phyloP scores from a whole-genome alignment of 805 yeast genomes.

The Candida namnaoensis region DNA sequence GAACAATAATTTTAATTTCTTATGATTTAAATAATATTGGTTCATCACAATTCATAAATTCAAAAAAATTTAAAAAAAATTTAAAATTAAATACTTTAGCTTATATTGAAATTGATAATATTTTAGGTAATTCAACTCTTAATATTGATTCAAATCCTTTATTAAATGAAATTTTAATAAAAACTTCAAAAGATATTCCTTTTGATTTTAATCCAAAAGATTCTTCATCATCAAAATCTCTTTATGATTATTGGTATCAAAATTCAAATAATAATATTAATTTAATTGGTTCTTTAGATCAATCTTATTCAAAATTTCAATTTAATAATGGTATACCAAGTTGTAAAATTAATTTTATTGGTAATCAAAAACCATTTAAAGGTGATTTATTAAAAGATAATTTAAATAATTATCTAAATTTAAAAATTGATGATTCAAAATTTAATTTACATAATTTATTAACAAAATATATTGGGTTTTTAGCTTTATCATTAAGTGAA shows the following conservation, averaged over 20 bases:
- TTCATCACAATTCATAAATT: conserved; percentile 41
- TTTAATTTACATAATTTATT: conserved; percentile 44
- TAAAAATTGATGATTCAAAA: conserved; percentile 30
- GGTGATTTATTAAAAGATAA: conserved; percentile 54
- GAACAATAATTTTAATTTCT: conserved; percentile 62
- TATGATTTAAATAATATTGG: conserved; percentile 83
- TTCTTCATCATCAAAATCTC: conserved; percentile 12
- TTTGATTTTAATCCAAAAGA: conserved; percentile 27
- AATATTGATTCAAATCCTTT: conserved; percentile 47
- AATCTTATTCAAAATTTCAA: conserved; percentile 54
- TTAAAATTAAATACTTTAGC: conserved; percentile 36
- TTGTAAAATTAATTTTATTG: conserved; percentile 35
- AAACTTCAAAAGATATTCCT: conserved; percentile 38
- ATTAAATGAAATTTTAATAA: conserved; percentile 32
- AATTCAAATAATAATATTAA: conserved; percentile 27
- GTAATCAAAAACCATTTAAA: conserved; percentile 34
- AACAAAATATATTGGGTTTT: conserved; percentile 52
- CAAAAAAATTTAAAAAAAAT: too few relatives aligned
- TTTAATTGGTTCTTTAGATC: conserved; percentile 34
- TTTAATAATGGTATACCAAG: conserved; percentile 63
- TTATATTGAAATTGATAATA: conserved; percentile 36
- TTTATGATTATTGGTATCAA: conserved; percentile 40
- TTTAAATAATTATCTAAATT: conserved; percentile 33
- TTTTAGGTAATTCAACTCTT: conserved; percentile 39
- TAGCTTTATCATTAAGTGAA: conserved; percentile 45